Base-by-base conservation (phyloP, 768 basidiomycete species). In the Boletales sp. region DNA sequence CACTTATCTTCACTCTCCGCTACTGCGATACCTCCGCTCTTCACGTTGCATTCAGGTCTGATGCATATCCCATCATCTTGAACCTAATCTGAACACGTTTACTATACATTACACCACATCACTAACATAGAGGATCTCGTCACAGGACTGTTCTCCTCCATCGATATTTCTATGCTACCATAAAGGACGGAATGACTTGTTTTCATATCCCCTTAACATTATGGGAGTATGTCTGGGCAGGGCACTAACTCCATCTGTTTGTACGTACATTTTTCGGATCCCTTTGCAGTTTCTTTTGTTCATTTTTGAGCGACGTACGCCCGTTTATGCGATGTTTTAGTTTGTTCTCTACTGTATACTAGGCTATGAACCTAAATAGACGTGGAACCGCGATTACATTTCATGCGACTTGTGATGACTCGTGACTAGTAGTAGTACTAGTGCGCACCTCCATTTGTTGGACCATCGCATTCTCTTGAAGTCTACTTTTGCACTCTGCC, bases 191-290 rank as follows among this genome's bases (percentile, higher is more conserved):
- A 38, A 40, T 44, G 55, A 40, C 48, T 44, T 59, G 45, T 59
- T 52, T 52, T 40, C 35, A 53, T 58, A 55, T 43, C 43, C 30
- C 43, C 17, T 47, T 58, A 66, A 68, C 52, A 55, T 68, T 68
- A 57, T 60, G 34, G 51, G 54, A 44, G 51, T 47, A 47, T 47
- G 59, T 52, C 50, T 38, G 40, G 42, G 18, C 17, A 31, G 40
- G 35, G 10, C n/a, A 41, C 27, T 21, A 8, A 32, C 43, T 45
- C 44, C 53, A 31, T 55, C 62, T 65, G 41, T 48, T 41, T 53
- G 53, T 58, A 54, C 51, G 56, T 64, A 66, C 50, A 32, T 43
- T 35, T 39, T 21, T 35, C 32, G 15, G 5, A 13, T 38, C 13
- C 50, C 13, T 37, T 39, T 47, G 31, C 43, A 24, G 5, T 30